Evolutionary conservation across 148 eudicot species (phyloP).

Genomic region (Rhododendron mucronatum): DNA sequence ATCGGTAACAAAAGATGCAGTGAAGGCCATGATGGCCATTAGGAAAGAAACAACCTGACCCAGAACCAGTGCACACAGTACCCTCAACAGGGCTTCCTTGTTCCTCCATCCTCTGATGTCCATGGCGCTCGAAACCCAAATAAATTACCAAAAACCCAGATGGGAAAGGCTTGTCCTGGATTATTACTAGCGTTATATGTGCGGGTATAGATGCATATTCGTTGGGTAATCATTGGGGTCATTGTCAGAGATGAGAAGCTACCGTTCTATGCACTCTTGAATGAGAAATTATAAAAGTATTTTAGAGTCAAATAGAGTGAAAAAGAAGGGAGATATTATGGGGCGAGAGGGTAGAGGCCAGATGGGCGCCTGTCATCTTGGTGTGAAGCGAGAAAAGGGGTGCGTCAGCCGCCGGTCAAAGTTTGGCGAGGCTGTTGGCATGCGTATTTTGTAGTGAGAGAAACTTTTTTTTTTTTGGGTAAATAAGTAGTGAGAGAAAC

Average conservation of each 20-base stretch:
- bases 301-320: not conserved
- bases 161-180: not conserved
- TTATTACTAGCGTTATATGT: not conserved
- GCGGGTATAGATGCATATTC: not conserved
- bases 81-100: constrained; percentile 16
- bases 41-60: constrained; percentile 64
- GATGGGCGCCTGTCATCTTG: not conserved
- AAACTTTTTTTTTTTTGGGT: too few species aligned
- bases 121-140: not conserved
- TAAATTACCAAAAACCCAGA: constrained; percentile 8
- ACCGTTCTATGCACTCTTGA: not conserved
- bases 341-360: not conserved
- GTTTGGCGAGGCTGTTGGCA: not conserved
- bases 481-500: too few species aligned
- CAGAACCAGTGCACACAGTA: constrained; percentile 31
- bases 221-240: not conserved
- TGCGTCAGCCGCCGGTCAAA: constrained; percentile 7
- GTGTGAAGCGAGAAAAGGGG: not conserved
- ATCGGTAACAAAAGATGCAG: constrained; percentile 45
- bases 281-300: not conserved
- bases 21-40: constrained; percentile 44
- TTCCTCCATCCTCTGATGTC: constrained; percentile 21
- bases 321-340: not conserved
- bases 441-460: too few species aligned
- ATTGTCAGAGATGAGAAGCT: not conserved